These are phyloP conservation scores for Ceratobasidium sp. DNA, from an alignment of 1,284 basidiomycete species.

Conservation along the genomic window DNA sequence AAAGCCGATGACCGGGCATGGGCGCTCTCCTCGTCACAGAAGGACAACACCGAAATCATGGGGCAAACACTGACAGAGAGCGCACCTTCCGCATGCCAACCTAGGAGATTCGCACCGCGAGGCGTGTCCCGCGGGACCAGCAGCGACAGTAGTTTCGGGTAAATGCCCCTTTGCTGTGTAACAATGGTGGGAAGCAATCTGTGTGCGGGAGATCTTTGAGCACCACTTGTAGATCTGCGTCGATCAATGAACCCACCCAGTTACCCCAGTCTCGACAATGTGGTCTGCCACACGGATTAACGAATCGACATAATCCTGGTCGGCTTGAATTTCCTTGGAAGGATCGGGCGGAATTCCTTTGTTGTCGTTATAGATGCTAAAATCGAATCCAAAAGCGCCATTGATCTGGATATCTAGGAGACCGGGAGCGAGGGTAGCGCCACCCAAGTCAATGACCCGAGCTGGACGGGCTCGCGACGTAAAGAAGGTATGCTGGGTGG, in stretches of 20 bases:
- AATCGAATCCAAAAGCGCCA: constrained; percentile 89
- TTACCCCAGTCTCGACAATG: constrained; percentile 87
- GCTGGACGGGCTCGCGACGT: constrained; percentile 62
- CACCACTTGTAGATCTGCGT: not conserved
- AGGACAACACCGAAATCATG: not conserved
- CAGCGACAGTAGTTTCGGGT: constrained; percentile 27
- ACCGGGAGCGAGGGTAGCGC: constrained; percentile 79
- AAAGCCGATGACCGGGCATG: not conserved
- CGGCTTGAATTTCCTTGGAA: constrained; percentile 53
- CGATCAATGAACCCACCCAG: constrained; percentile 62
- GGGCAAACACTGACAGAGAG: too few species aligned
- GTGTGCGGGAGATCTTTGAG: not conserved
- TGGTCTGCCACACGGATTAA: constrained; percentile 73
- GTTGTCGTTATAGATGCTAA: constrained; percentile 71
- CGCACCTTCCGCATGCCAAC: constrained; percentile 35
- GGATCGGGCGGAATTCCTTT: constrained; percentile 15
- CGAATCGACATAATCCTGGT: constrained; percentile 68
- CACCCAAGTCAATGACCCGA: constrained; percentile 67
- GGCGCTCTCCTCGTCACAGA: not conserved
- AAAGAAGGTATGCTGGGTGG: constrained; percentile 68
- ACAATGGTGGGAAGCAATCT: constrained; percentile 32
- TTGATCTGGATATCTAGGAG: constrained; percentile 84
- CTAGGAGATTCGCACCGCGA: constrained; percentile 22
- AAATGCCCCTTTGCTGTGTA: constrained; percentile 22
- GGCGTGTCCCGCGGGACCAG: constrained; percentile 5